Evolutionary conservation across 306 rosid species (phyloP), one percentile per base, ranked within the genome.

Genomic region (Mimosa pudica): DNA sequence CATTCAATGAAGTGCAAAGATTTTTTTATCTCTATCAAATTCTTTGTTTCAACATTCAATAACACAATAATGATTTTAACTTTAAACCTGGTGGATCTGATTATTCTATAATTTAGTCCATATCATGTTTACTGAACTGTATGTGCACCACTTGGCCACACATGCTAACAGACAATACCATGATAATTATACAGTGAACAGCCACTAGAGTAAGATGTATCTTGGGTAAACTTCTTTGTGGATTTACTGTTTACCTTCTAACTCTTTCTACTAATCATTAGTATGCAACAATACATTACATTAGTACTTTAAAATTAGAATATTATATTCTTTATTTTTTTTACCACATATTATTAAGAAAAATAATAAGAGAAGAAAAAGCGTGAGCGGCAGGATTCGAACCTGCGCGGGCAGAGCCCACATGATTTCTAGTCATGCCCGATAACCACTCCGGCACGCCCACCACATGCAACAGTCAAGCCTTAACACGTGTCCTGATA

Each of bases 181-280:
- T 24, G 41, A 61, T 30, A 61, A 61, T 61, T 61, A 3, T 61
- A 61, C 41, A 61, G 67, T 61, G 36, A 61, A 7, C 41, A 61
- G 14, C 38, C 16, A 24, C 32, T 61, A 61, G 66, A 61, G 66
- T 14, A 61, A 61, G 38, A 10, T 8, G 66, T 16, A 30, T 2
- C 41, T 1, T 61, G 67, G 41, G 6, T 4, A 24, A 24, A 30
- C 17, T 30, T 10, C 17, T 61, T 30, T 30, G 67, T 61, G 17
- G 17, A 30, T 61, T 38, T 10, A 4, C 36, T 24, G 38, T 61
- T 24, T 30, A 61, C 38, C 13, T 60, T 60, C 67, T 61, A 61
- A 61, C 30, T 61, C 36, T 61, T 61, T 61, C 67, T 30, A 16
- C 38, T 32, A 30, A 61, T 61, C 67, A 61, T 61, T 61, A 61